Percentiles rank a stretch among this genome's conserved stretches.
These are phyloP conservation scores for Trichoderma koningii DNA, from an alignment of 2,329 filamentous ascomycete genomes.

Conservation along the genomic window DNA sequence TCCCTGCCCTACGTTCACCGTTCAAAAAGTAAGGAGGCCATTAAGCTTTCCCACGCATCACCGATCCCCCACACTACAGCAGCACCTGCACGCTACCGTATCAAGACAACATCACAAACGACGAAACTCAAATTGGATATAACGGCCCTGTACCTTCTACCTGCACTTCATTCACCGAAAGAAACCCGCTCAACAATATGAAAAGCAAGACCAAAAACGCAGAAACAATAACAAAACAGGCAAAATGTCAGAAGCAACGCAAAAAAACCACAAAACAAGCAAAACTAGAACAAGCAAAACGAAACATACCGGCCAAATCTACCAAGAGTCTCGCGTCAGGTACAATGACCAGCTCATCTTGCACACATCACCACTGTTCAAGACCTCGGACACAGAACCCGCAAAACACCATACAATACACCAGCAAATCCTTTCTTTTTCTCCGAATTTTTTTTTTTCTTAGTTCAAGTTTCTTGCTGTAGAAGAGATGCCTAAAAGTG, in stretches of 20 bases:
- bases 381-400: neutral
- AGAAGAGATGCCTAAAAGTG: constrained; percentile 21
- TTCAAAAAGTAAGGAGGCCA: no score
- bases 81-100: neutral
- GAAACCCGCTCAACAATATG: neutral
- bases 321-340: neutral
- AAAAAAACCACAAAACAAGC: neutral
- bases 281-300: neutral
- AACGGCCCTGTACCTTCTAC: neutral
- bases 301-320: neutral
- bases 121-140: constrained; percentile 9
- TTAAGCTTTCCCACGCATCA: neutral
- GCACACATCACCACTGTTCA: constrained; percentile 6
- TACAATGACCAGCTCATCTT: neutral
- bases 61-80: neutral
- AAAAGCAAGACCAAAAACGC: neutral
- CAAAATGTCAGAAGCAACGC: neutral
- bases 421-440: neutral
- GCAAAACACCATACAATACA: neutral
- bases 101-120: neutral
- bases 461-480: constrained; percentile 8
- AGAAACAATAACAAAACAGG: neutral
- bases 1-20: no score
- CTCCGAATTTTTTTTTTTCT: constrained; percentile 4
- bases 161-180: neutral